Base-by-base conservation (phyloP, 1,139 yeast genomes). In the Yamadazyma sp. region DNA sequence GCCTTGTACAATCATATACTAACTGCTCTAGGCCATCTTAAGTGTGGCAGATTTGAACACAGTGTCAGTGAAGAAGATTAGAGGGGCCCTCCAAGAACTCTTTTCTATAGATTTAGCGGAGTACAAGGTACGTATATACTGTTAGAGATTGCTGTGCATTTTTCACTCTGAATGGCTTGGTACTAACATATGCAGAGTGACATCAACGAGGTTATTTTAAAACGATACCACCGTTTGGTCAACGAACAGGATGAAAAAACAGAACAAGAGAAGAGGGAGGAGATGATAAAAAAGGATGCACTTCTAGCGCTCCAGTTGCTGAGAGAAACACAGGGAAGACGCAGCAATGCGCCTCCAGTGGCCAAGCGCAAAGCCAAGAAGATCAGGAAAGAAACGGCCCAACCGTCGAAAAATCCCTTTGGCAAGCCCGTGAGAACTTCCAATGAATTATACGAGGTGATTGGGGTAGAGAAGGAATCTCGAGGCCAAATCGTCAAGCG, bases 401-500 rank as follows among this genome's bases (percentile, higher is more conserved):
- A 47, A 42, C 38, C 43, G 28, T 32, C 36, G 17, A 31, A 31
- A 14, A n/a, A 29, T 15, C 29, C 65, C 0, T 70, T 75, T 50
- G 63, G 62, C 43, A 59, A 59, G 32, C 70, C 64, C 18, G 58
- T 69, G 62, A 59, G 59, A 5, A 57, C 84, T 25, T 78, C 86
- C 17, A 68, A 73, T 4, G 75, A 73, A 34, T 67, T 87, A 29
- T 65, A 54, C 4, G 59, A 86, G 7, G 50, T 69, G 8, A 78
- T 69, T 0, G 44, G 45, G 1, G 60, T 53, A n/a, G 58, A 58
- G 4, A 53, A 61, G 41, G 55, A 75, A 40, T 74, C 87, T 2
- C 65, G 95, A 49, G 83, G 94, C 0, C 83, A 83, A 54, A 82
- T 83, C 20, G 91, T 85, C 24, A 84, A 85, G 50, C 64, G 62